Evolutionary conservation across 768 basidiomycete genomes (phyloP).

Genomic region (Auriculariales sp.): DNA sequence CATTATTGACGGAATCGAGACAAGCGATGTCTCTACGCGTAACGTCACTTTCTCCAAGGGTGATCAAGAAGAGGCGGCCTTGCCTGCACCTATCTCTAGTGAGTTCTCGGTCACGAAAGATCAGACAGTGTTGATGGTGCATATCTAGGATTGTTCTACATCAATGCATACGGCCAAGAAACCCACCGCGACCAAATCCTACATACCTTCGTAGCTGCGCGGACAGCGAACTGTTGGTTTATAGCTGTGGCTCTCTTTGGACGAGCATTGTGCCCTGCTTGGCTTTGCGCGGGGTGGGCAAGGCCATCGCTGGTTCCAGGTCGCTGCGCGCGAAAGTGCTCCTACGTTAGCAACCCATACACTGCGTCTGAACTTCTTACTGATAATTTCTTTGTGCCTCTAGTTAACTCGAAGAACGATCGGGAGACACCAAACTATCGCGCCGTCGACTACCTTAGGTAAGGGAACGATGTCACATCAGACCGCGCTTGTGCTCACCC

Average conservation of each 20-base stretch:
- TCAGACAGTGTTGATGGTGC: not conserved
- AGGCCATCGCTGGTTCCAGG: slow-evolving; percentile 58
- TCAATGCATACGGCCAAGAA: slow-evolving; percentile 25
- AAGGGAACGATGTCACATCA: slow-evolving; percentile 9
- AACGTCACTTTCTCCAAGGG: slow-evolving; percentile 53
- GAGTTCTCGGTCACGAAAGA: not conserved
- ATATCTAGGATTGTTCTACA: slow-evolving; percentile 2
- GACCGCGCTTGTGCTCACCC: not conserved
- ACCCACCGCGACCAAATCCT: slow-evolving; percentile 76
- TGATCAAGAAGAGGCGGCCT: not conserved
- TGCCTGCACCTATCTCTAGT: slow-evolving; percentile 1
- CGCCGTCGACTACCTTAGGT: slow-evolving; percentile 75
- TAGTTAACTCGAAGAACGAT: slow-evolving; percentile 82
- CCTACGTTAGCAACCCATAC: slow-evolving; percentile 40
- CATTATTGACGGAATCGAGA: slow-evolving; percentile 44
- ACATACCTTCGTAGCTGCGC: slow-evolving; percentile 55
- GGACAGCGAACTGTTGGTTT: slow-evolving; percentile 57
- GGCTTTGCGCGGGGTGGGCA: slow-evolving; percentile 66
- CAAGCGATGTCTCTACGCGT: slow-evolving; percentile 27
- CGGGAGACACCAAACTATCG: slow-evolving; percentile 79
- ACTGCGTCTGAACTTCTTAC: slow-evolving; percentile 5
- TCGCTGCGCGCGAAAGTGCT: slow-evolving; percentile 67
- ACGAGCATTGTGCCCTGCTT: slow-evolving; percentile 92
- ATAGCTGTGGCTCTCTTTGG: slow-evolving; percentile 91
- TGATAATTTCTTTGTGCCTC: not conserved